Base-by-base conservation (phyloP, 2,329 filamentous ascomycete species). In the Fusarium sp. region DNA sequence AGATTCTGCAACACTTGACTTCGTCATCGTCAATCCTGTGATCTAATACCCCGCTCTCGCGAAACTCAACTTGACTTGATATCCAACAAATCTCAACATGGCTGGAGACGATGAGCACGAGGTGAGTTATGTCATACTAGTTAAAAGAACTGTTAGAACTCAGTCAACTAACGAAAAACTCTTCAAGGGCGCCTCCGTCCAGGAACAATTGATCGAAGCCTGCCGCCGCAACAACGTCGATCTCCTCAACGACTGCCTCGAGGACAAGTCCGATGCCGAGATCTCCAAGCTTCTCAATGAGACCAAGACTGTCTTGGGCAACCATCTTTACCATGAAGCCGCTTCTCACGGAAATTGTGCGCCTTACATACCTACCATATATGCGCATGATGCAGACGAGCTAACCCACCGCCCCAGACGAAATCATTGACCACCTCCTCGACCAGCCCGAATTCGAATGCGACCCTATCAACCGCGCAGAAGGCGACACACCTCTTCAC, bases 171-270 rank as follows among this genome's bases (percentile, higher is more conserved):
- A 59, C 27, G 5, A 14, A 12, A 12, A 23, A 14, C 12, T 49
- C 30, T 49, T 20, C 10, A 14, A 97, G 92, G 96, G 95, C 80
- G 95, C 95, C 75, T 93, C 93, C 66, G 89, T 91, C 49, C 88
- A 91, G 81, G 95, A 98, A 85, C 89, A 93, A 78, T 89, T 98
- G 76, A 90, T 98, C 82, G 95, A 97, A 85, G 93, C 96, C 76
- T 97, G 93, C 84, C 93, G 95, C 68, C 90, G 94, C 78, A 95
- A 98, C 87, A 98, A 98, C 83, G 91, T 91, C 74, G 91, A 95
- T 58, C 90, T 98, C 67, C 89, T 98, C 61, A 83, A 88, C 75
- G 91, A 96, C 76, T 88, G 95, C 62, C 86, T 98, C 73, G 83
- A 87, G 44, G 83, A 84, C 72, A 88, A 88, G 72, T 82, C 84